These are phyloP conservation scores for Eucalyptus tenuipes DNA, from an alignment of 345 rosid genomes.

Conservation along the genomic window DNA sequence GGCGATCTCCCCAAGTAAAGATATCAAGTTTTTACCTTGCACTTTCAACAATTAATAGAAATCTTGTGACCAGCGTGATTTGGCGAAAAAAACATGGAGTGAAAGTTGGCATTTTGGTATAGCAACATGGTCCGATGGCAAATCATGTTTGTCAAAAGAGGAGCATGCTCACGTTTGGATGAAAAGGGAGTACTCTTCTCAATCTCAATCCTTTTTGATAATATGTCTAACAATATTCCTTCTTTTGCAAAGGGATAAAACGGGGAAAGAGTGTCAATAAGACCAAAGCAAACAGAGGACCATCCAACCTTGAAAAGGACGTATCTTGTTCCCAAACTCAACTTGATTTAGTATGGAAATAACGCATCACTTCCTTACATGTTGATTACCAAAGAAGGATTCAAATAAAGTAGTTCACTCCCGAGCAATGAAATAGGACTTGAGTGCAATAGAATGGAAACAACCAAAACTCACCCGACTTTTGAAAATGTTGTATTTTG, in stretches of 20 bases:
- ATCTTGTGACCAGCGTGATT: too few relatives aligned
- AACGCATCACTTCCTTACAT: background rate
- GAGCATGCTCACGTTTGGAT: background rate
- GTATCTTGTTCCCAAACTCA: background rate
- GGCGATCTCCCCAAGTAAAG: accelerated
- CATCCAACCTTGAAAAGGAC: background rate
- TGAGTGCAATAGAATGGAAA: background rate
- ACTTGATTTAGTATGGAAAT: background rate
- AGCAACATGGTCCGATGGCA: background rate
- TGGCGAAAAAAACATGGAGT: background rate
- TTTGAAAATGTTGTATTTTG: background rate
- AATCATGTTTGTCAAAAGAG: background rate
- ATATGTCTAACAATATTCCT: background rate
- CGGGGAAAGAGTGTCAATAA: background rate
- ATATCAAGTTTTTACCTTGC: background rate
- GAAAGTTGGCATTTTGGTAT: background rate
- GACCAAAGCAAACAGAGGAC: background rate
- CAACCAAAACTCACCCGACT: background rate
- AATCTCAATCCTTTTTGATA: background rate
- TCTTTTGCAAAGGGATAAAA: background rate
- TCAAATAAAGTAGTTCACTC: background rate
- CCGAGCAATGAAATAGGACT: background rate
- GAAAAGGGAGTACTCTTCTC: background rate
- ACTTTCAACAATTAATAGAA: too few relatives aligned
- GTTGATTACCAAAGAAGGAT: background rate